phyloP scores from a whole-genome alignment of 2,329 filamentous ascomycete species.

The Rhytidhysteron rufulum region DNA sequence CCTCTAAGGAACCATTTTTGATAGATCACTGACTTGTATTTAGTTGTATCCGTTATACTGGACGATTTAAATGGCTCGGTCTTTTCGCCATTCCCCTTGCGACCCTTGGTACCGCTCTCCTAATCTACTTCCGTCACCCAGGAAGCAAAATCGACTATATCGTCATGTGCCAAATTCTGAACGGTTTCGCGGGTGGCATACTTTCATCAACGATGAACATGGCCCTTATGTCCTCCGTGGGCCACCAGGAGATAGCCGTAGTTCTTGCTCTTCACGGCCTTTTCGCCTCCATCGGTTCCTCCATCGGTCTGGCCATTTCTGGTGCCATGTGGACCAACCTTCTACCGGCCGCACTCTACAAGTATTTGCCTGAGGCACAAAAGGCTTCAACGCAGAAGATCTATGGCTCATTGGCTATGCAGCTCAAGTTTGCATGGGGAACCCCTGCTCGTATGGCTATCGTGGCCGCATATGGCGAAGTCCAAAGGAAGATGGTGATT shows the following conservation, averaged over 20 bases:
- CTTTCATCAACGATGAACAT: conserved; percentile 50
- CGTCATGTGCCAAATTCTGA: conserved; percentile 57
- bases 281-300: conserved; percentile 60
- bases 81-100: conserved; percentile 55
- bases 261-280: conserved; percentile 62
- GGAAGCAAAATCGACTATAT: conserved; percentile 45
- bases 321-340: conserved; percentile 61
- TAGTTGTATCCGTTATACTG: too few species aligned
- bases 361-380: conserved; percentile 36
- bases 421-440: conserved; percentile 39
- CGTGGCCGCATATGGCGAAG: conserved; percentile 7
- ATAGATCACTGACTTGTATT: too few species aligned
- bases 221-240: conserved; percentile 43
- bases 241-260: conserved; percentile 56
- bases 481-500: conserved; percentile 8
- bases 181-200: conserved; percentile 59
- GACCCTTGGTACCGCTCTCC: conserved; percentile 58
- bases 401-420: conserved; percentile 43
- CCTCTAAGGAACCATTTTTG: conserved; percentile 53
- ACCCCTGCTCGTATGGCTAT: conserved; percentile 35
- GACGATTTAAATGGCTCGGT: conserved; percentile 59
- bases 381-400: conserved; percentile 37
- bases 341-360: conserved; percentile 45
- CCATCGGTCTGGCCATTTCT: conserved; percentile 57
- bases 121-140: conserved; percentile 56